Conservation (phyloP, 2,329 filamentous ascomycete species). For the Paecilomyces formosus region DNA sequence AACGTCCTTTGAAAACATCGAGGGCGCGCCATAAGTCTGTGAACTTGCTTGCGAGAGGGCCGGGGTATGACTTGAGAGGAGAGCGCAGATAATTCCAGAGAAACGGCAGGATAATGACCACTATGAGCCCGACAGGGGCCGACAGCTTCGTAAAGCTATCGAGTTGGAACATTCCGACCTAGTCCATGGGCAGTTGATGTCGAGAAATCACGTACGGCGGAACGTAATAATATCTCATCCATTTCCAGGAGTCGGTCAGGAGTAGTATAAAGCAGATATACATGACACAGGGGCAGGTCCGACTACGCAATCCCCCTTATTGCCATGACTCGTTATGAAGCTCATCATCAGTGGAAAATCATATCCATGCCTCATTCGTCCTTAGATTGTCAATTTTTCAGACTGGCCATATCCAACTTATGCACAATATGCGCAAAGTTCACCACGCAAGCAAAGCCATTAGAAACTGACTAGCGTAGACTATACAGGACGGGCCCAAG, state of each 20-base stretch:
- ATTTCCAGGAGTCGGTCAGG: neutral
- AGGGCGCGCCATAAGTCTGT: constrained; percentile 69
- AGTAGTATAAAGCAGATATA: neutral
- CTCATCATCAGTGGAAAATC: too few relatives aligned
- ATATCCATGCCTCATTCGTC: too few relatives aligned
- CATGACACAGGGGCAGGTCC: neutral
- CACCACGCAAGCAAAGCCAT: too few relatives aligned
- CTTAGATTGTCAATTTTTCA: too few relatives aligned
- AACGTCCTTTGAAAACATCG: constrained; percentile 56
- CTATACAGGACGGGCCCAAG: too few relatives aligned
- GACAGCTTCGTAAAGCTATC: neutral
- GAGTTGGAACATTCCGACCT: neutral
- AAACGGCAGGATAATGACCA: constrained; percentile 6
- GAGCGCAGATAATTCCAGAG: constrained; percentile 11
- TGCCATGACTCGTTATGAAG: too few relatives aligned
- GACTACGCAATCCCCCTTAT: neutral
- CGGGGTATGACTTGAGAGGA: constrained; percentile 49
- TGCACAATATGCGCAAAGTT: too few relatives aligned
- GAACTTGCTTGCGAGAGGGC: constrained; percentile 57
- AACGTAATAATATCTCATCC: too few relatives aligned
- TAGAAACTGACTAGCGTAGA: too few relatives aligned
- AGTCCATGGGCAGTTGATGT: neutral
- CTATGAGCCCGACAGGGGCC: neutral
- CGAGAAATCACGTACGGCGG: too few relatives aligned
- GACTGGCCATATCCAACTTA: too few relatives aligned